Evolutionary conservation across 257 asterid species (phyloP).

Genomic region (Solanum infundibuliforme): DNA sequence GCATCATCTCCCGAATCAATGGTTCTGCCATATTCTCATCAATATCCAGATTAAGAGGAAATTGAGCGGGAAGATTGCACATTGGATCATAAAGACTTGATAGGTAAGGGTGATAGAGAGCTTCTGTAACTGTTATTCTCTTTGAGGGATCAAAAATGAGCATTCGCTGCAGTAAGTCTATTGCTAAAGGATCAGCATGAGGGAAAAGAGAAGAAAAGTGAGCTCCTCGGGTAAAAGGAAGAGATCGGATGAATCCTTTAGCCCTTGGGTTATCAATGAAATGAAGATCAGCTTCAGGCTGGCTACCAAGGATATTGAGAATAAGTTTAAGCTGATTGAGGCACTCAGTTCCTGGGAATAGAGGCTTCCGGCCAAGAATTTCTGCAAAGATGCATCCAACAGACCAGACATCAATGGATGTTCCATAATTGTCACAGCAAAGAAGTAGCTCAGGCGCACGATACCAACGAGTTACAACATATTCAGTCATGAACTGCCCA

Average conservation of each 20-base stretch:
- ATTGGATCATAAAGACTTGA: constrained; percentile 27
- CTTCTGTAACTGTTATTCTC: constrained; percentile 30
- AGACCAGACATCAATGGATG: constrained; percentile 38
- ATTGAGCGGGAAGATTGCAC: constrained; percentile 19
- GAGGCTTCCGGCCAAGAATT: constrained; percentile 33
- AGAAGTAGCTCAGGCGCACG: constrained; percentile 39
- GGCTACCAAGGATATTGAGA: constrained; percentile 25
- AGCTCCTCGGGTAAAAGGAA: constrained; percentile 24
- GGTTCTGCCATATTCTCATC: constrained; percentile 31
- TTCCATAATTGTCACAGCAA: constrained; percentile 29
- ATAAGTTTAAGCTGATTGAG: constrained; percentile 36
- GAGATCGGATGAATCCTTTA: constrained; percentile 20
- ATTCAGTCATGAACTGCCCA: constrained; percentile 43
- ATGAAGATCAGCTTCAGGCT: constrained; percentile 21
- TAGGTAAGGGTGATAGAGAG: constrained; percentile 31
- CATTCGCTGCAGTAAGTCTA: constrained; percentile 28
- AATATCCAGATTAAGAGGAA: constrained; percentile 20
- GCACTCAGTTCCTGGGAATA: constrained; percentile 38
- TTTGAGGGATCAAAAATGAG: constrained; percentile 28
- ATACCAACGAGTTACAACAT: constrained; percentile 41
- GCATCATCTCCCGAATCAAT: constrained; percentile 28
- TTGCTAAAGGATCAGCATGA: constrained; percentile 31
- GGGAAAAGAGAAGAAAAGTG: constrained; percentile 31
- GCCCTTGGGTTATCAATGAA: constrained; percentile 36
- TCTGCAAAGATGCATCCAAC: constrained; percentile 42